Evolutionary conservation across 805 yeast species (phyloP).

Genomic region (Ogataea saltuana): DNA sequence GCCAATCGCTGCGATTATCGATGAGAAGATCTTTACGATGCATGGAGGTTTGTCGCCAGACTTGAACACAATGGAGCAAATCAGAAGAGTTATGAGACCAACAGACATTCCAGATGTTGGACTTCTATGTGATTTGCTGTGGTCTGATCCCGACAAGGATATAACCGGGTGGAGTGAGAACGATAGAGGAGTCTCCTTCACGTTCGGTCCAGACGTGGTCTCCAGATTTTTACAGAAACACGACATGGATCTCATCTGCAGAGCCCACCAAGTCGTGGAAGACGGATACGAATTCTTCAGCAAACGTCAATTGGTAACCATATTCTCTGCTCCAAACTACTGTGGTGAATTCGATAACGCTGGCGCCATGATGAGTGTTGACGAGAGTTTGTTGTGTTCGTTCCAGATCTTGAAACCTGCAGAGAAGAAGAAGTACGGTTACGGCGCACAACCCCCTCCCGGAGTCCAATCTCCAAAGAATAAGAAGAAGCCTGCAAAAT

Average conservation of each 20-base stretch:
- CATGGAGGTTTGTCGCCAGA: slow-evolving; percentile 99
- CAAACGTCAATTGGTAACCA: slow-evolving; percentile 92
- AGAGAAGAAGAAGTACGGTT: slow-evolving; percentile 77
- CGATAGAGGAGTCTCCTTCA: slow-evolving; percentile 97
- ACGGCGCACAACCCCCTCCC: slow-evolving; percentile 26
- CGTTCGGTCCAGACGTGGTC: slow-evolving; percentile 99
- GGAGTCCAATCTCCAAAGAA: slow-evolving; percentile 30
- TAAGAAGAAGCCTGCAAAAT: slow-evolving; percentile 33
- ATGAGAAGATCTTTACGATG: slow-evolving; percentile 97
- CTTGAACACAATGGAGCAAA: slow-evolving; percentile 96
- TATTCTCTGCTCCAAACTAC: slow-evolving; percentile 95
- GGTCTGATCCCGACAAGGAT: slow-evolving; percentile 99
- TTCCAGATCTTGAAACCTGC: slow-evolving; percentile 98
- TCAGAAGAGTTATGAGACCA: slow-evolving; percentile 98
- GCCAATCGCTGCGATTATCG: slow-evolving; percentile 98
- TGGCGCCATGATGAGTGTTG: slow-evolving; percentile 99
- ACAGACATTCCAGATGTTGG: slow-evolving; percentile 99
- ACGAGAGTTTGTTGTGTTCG: slow-evolving; percentile 92
- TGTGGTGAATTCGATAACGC: slow-evolving; percentile 99
- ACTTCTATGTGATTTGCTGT: slow-evolving; percentile 87
- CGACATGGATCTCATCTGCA: slow-evolving; percentile 96
- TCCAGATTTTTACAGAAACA: slow-evolving; percentile 94
- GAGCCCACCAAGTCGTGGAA: slow-evolving; percentile 99
- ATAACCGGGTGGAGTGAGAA: slow-evolving; percentile 99
- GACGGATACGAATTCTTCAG: slow-evolving; percentile 98